Conservation (phyloP, 768 basidiomycete genomes). For the Amanita muscaria region DNA sequence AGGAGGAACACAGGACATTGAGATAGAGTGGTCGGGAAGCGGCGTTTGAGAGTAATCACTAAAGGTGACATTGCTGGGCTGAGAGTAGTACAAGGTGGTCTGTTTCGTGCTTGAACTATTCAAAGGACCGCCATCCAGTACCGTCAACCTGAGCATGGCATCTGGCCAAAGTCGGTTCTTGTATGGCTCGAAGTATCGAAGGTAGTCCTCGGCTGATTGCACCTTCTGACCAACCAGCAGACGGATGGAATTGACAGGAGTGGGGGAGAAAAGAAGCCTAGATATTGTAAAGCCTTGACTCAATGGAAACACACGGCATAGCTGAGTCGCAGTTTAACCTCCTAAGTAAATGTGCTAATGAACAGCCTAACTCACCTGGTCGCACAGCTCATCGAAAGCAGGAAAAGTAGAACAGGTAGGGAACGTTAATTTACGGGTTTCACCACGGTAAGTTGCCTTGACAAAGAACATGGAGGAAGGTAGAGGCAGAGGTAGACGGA, state of each 20-base stretch:
- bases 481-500: conserved; percentile 16
- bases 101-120: conserved; percentile 22
- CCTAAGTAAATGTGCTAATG: conserved; percentile 1
- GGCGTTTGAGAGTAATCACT: conserved; percentile 3
- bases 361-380: conserved; percentile 41
- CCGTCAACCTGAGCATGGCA: conserved; percentile 53
- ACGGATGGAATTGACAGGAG: conserved; percentile 41
- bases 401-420: conserved; percentile 46
- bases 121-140: conserved; percentile 41
- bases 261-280: conserved; percentile 61
- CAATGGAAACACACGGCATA: conserved; percentile 63
- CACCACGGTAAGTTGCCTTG: conserved; percentile 66
- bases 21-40: conserved; percentile 7
- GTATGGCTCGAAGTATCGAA: conserved; percentile 38
- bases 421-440: conserved; percentile 64
- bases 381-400: conserved; percentile 48
- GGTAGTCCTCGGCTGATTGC: conserved; percentile 50
- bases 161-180: conserved; percentile 39
- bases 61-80: no score
- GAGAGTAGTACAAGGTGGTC: conserved; percentile 3
- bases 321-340: conserved; percentile 39
- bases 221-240: conserved; percentile 58
- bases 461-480: conserved; percentile 55
- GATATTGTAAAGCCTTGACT: conserved; percentile 52
- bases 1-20: conserved; percentile 25